Percentiles rank a stretch among this genome's conserved stretches.
These are phyloP conservation scores for Naganishia albida DNA, from an alignment of 1,284 basidiomycete genomes.

Conservation along the genomic window DNA sequence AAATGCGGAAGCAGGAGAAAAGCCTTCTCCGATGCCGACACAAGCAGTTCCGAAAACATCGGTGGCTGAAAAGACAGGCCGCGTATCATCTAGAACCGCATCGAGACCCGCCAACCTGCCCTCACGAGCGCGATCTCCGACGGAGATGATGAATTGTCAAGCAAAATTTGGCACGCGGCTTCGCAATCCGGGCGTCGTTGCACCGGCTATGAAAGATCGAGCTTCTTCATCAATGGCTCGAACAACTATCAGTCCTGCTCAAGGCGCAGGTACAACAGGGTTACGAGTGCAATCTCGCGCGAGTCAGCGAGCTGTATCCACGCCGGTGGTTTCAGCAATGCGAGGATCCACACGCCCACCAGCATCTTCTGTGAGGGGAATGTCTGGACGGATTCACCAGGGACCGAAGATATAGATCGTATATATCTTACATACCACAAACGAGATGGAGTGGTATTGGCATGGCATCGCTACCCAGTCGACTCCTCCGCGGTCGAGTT, in stretches of 20 bases:
- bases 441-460: too few relatives aligned
- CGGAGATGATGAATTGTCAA: conserved; percentile 26
- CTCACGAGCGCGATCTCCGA: conserved; percentile 11
- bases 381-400: not conserved
- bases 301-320: conserved; percentile 9
- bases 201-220: not conserved
- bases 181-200: conserved; percentile 15
- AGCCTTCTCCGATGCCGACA: not conserved
- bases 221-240: conserved; percentile 51
- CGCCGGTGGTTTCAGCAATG: not conserved
- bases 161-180: conserved; percentile 21
- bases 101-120: not conserved
- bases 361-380: not conserved
- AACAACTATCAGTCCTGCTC: conserved; percentile 61
- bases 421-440: too few relatives aligned
- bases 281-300: not conserved
- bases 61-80: not conserved
- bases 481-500: too few relatives aligned
- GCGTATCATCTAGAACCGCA: not conserved
- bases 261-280: not conserved
- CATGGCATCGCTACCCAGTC: too few relatives aligned
- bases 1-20: not conserved
- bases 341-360: conserved; percentile 10
- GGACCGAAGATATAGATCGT: not conserved
- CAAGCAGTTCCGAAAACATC: not conserved